phyloP scores from a whole-genome alignment of 73 alveolate genomes.

The Paramecium caudatum region DNA sequence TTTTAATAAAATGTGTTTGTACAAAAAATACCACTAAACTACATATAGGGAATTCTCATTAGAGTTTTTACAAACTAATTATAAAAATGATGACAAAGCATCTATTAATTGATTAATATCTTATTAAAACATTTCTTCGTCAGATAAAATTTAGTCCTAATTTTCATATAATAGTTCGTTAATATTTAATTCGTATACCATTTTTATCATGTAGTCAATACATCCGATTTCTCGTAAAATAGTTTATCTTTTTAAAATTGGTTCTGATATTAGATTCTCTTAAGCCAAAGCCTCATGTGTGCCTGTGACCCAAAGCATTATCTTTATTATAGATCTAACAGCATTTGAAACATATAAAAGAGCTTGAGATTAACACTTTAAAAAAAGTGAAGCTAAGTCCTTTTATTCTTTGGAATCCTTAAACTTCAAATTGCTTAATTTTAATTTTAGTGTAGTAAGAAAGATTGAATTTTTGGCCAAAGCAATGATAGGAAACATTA shows the following conservation, averaged over 20 bases:
- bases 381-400: not conserved
- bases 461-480: conserved; percentile 47
- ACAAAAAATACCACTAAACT: conserved; percentile 54
- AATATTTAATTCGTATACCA: conserved; percentile 19
- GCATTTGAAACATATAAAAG: not conserved
- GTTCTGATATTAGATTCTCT: conserved; percentile 42
- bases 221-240: conserved; percentile 39
- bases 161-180: conserved; percentile 52
- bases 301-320: conserved; percentile 41
- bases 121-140: conserved; percentile 41
- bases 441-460: conserved; percentile 3
- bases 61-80: conserved; percentile 33
- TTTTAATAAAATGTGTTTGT: not conserved
- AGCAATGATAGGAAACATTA: not conserved
- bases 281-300: not conserved
- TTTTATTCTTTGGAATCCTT: conserved; percentile 45
- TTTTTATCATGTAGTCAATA: conserved; percentile 33
- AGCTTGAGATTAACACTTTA: not conserved
- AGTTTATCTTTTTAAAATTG: not conserved
- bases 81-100: conserved; percentile 33
- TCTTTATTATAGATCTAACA: not conserved
- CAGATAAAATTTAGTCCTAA: not conserved
- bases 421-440: not conserved
- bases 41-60: conserved; percentile 47
- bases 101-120: conserved; percentile 6